phyloP scores from a whole-genome alignment of 768 basidiomycete genomes.

The Suillus hirtellus region DNA sequence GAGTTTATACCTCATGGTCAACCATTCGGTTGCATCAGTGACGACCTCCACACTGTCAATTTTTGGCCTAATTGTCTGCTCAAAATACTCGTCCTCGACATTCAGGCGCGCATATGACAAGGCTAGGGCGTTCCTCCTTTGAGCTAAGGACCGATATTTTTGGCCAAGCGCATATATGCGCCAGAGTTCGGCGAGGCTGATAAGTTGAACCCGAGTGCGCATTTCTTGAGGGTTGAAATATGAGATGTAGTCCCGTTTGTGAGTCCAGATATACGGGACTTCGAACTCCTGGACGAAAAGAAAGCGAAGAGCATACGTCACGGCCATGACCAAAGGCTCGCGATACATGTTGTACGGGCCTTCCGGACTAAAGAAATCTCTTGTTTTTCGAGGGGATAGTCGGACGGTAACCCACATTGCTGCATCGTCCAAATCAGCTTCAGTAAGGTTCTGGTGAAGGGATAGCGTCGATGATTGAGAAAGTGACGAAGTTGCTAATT shows the following conservation, averaged over 20 bases:
- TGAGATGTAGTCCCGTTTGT: constrained; percentile 89
- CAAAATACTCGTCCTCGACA: constrained; percentile 74
- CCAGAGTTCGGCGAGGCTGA: constrained; percentile 85
- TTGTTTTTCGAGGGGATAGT: constrained; percentile 67
- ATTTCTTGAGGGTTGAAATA: constrained; percentile 73
- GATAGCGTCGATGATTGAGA: constrained; percentile 63
- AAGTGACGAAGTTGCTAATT: constrained; percentile 83
- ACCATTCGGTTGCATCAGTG: constrained; percentile 89
- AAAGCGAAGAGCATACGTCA: constrained; percentile 75
- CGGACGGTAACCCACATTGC: constrained; percentile 87
- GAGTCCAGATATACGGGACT: constrained; percentile 93
- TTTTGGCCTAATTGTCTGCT: constrained; percentile 62
- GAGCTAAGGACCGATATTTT: constrained; percentile 83
- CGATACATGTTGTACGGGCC: constrained; percentile 63
- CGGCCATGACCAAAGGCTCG: constrained; percentile 71
- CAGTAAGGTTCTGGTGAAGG: constrained; percentile 60
- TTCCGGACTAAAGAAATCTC: constrained; percentile 68
- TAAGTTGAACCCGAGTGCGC: constrained; percentile 64
- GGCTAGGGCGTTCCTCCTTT: constrained; percentile 64
- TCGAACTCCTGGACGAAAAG: constrained; percentile 89
- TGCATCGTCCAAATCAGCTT: constrained; percentile 75
- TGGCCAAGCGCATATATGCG: constrained; percentile 86
- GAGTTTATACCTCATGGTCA: constrained; percentile 81
- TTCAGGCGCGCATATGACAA: constrained; percentile 69
- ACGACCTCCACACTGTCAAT: constrained; percentile 86